Percentiles rank a stretch among this genome's conserved stretches.
These are phyloP conservation scores for Oleoguttula mirabilis DNA, from an alignment of 495 filamentous ascomycete genomes.

Conservation along the genomic window DNA sequence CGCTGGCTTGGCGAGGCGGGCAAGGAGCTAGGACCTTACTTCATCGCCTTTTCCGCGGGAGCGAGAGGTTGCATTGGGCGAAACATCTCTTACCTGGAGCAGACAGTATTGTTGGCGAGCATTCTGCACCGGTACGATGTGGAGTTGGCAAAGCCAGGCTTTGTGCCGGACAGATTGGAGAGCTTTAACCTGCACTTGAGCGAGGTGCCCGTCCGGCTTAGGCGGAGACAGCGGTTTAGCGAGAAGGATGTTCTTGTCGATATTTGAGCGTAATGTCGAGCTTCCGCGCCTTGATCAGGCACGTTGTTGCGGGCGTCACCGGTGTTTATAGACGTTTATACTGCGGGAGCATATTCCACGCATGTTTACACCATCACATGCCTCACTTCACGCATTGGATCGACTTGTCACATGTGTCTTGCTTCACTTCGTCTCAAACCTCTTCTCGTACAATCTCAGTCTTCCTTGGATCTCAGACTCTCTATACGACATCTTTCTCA, in stretches of 20 bases:
- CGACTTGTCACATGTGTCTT: too few species aligned
- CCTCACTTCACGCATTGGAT: too few species aligned
- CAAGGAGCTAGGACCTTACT: slow-evolving; percentile 34
- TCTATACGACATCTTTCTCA: too few species aligned
- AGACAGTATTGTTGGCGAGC: slow-evolving; percentile 20
- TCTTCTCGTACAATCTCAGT: too few species aligned
- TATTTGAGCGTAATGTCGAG: too few species aligned
- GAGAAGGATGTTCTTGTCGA: background rate
- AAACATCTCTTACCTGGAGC: slow-evolving; percentile 37
- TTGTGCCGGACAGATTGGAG: slow-evolving; percentile 32
- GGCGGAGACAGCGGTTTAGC: slow-evolving; percentile 20
- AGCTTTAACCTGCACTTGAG: slow-evolving; percentile 33
- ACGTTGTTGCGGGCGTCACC: too few species aligned
- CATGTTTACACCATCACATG: too few species aligned
- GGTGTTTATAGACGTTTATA: too few species aligned
- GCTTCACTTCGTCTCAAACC: too few species aligned
- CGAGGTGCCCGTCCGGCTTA: slow-evolving; percentile 36
- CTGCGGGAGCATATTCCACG: too few species aligned
- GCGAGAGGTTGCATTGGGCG: slow-evolving; percentile 35
- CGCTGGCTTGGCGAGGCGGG: slow-evolving; percentile 23
- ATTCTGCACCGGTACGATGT: slow-evolving; percentile 26
- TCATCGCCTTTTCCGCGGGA: slow-evolving; percentile 35
- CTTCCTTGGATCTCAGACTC: too few species aligned
- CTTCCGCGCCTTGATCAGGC: too few species aligned
- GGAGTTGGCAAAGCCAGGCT: slow-evolving; percentile 29